Evolutionary conservation across 1,284 basidiomycete species (phyloP).

Genomic region (Amylostereum areolatum): DNA sequence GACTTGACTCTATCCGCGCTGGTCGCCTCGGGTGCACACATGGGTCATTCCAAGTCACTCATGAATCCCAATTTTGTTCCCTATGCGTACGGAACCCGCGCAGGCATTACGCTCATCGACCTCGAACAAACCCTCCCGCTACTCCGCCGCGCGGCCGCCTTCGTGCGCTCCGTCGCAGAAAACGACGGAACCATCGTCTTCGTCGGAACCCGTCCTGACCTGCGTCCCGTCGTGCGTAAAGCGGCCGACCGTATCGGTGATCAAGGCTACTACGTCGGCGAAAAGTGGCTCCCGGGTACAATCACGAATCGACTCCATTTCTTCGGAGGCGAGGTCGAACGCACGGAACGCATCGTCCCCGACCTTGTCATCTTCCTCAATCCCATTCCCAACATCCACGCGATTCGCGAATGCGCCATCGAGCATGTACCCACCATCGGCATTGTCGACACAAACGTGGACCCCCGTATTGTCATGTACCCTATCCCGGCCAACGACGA

Average conservation of each 20-base stretch:
- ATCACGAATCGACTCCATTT: slow-evolving; percentile 86
- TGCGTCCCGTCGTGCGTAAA: slow-evolving; percentile 71
- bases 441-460: slow-evolving; percentile 92
- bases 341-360: slow-evolving; percentile 61
- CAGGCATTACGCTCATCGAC: slow-evolving; percentile 92
- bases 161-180: slow-evolving; percentile 80
- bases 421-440: slow-evolving; percentile 85
- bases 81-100: slow-evolving; percentile 91
- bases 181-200: slow-evolving; percentile 87
- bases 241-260: slow-evolving; percentile 76
- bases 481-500: slow-evolving; percentile 99
- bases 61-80: slow-evolving; percentile 88
- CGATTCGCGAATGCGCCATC: slow-evolving; percentile 82
- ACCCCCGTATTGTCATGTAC: slow-evolving; percentile 96
- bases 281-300: slow-evolving; percentile 91
- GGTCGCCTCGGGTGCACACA: slow-evolving; percentile 88
- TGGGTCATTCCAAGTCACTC: slow-evolving; percentile 82
- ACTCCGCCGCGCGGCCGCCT: slow-evolving; percentile 83
- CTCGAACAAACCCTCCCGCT: slow-evolving; percentile 91
- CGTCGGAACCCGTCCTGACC: slow-evolving; percentile 80
- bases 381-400: slow-evolving; percentile 76
- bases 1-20: slow-evolving; percentile 84
- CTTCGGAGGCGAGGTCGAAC: slow-evolving; percentile 59
- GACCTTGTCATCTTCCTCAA: slow-evolving; percentile 90
- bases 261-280: slow-evolving; percentile 79